Base-by-base conservation (phyloP, 2,329 filamentous ascomycete genomes). In the Trichoderma sp. region DNA sequence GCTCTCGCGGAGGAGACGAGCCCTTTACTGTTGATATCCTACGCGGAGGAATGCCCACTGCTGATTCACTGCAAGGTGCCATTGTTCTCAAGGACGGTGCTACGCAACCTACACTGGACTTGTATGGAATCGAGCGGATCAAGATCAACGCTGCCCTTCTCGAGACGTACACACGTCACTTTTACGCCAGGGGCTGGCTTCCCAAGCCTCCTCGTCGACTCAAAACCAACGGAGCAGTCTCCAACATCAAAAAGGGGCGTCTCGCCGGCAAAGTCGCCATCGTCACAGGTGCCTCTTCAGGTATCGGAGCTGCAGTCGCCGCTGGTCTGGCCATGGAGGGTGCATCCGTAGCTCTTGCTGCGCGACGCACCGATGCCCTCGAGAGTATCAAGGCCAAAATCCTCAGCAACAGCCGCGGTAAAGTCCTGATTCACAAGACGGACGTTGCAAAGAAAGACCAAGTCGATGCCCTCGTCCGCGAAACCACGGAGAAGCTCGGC, bases 1-100 rank as follows among this genome's bases (percentile, higher is more conserved):
- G 90, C 11, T 83, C 84, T 65, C 91, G 90, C 75, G 88, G 88
- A 73, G 91, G 90, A 34, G 90, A 93, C 65, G 91, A 91, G 53
- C 88, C 89, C 1, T 94, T 94, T 76, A 94, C 93, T 0, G 88
- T 93, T 39, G 92, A 94, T 74, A 93, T 95, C 74, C 89, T 95
- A 12, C 90, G 92, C 63, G 91, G 92, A 74, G 92, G 93, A 73
- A 94, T 95, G 92, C 93, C 93, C 1, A 91, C 87, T 8, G 88
- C 91, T 1, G 91, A 93, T 15, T 92, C 92, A 76, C 81, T 95
- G 65, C 85, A 87, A 72, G 89, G 88, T 59, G 91, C 93, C 43
- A 92, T 92, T 0, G 90, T 94, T 1, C 88, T 95, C 53, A 89
- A 93, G 78, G 92, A 94, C 76, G 86, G 87, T 12, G 86, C 87